Percentiles rank a stretch among this genome's conserved stretches.
Evolutionary conservation across 768 basidiomycete genomes (phyloP).

Genomic region (Mycena olivaceomarginata): DNA sequence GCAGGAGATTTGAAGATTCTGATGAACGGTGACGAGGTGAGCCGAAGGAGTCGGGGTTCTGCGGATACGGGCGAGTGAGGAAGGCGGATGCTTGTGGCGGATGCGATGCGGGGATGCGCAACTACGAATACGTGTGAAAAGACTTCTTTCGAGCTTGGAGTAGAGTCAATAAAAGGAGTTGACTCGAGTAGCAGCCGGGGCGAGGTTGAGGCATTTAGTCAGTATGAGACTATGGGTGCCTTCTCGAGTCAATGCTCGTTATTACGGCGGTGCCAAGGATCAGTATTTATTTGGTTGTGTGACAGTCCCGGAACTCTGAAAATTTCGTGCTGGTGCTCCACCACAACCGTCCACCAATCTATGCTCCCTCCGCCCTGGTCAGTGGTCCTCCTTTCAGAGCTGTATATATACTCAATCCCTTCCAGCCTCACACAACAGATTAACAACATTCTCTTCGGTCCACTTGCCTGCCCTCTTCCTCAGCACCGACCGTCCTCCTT

Average conservation of each 20-base stretch:
- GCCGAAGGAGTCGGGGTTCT: constrained; percentile 59
- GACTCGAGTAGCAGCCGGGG: constrained; percentile 27
- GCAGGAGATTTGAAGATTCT: constrained; percentile 82
- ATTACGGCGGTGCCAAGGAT: too few relatives aligned
- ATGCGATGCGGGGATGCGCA: constrained; percentile 71
- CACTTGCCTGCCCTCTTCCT: constrained; percentile 76
- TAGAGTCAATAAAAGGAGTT: constrained; percentile 20
- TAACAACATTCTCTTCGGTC: constrained; percentile 76
- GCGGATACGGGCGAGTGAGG: constrained; percentile 78
- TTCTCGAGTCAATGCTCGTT: not conserved
- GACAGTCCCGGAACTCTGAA: not conserved
- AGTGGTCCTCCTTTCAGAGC: constrained; percentile 10
- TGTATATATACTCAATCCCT: constrained; percentile 35
- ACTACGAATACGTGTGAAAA: constrained; percentile 66
- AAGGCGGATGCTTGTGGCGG: constrained; percentile 85
- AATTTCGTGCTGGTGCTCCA: not conserved
- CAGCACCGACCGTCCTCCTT: constrained; percentile 89
- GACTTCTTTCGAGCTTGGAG: constrained; percentile 29
- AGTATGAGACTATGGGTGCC: not conserved
- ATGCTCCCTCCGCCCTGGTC: constrained; percentile 33
- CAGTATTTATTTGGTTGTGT: not conserved
- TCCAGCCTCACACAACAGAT: constrained; percentile 68
- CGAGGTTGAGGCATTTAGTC: constrained; percentile 28
- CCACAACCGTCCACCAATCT: constrained; percentile 9
- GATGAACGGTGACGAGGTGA: constrained; percentile 53